These are phyloP conservation scores for Parastagonospora nodorum DNA, from an alignment of 2,329 filamentous ascomycete species.

Conservation along the genomic window DNA sequence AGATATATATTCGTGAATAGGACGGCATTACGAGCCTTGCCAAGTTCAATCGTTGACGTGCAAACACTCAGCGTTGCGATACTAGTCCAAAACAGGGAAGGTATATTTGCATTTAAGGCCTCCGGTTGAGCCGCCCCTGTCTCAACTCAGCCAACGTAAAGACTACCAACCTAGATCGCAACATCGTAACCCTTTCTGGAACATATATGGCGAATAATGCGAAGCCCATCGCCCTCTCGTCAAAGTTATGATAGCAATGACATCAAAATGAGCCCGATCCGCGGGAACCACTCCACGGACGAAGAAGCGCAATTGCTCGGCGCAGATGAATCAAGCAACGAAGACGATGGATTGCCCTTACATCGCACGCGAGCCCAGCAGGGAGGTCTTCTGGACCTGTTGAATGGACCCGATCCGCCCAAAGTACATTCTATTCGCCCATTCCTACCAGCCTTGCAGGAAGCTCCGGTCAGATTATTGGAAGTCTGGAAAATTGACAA, in stretches of 20 bases:
- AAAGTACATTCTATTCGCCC: conserved; percentile 51
- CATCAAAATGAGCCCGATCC: background rate
- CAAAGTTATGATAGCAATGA: conserved; percentile 4
- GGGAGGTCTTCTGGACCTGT: conserved; percentile 32
- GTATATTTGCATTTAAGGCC: too few species aligned
- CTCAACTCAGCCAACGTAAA: too few species aligned
- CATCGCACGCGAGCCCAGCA: conserved; percentile 1
- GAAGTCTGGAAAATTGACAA: conserved; percentile 54
- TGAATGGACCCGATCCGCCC: conserved; percentile 51
- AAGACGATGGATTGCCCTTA: conserved; percentile 17
- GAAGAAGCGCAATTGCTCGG: conserved; percentile 37
- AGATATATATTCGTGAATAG: too few species aligned
- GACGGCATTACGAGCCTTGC: too few species aligned
- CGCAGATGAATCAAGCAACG: conserved; percentile 32
- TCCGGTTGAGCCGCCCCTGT: too few species aligned
- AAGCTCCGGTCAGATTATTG: conserved; percentile 65
- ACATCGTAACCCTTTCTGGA: background rate
- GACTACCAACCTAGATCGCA: background rate
- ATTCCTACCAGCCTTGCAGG: conserved; percentile 68
- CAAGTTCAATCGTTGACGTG: too few species aligned
- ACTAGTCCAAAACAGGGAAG: too few species aligned
- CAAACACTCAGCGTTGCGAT: too few species aligned
- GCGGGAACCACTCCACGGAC: conserved; percentile 13
- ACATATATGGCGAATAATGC: background rate
- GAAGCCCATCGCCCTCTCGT: background rate